These are phyloP conservation scores for Pedinophyceae sp. DNA, from an alignment of 139 green algal species.

Conservation along the genomic window DNA sequence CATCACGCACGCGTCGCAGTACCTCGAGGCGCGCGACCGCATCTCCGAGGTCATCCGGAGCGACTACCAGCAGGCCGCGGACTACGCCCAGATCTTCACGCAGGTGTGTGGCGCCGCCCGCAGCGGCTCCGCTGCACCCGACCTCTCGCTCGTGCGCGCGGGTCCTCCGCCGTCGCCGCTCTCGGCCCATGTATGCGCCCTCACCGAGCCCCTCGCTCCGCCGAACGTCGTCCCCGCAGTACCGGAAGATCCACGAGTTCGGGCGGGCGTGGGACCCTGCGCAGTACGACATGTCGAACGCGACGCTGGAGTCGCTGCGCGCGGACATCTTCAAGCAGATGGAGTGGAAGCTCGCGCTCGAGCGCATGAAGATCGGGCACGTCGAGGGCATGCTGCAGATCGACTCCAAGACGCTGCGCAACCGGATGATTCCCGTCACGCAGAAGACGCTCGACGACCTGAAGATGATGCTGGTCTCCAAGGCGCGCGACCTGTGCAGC, in stretches of 20 bases:
- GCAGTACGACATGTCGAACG: too few relatives aligned
- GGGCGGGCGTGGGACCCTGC: conserved; percentile 37
- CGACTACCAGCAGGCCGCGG: conserved; percentile 27
- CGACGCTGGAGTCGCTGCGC: too few relatives aligned
- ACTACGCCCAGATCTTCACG: conserved; percentile 38
- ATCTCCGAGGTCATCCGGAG: conserved; percentile 17
- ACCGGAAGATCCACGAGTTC: conserved; percentile 52
- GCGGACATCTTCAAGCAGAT: background rate
- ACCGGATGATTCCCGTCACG: background rate
- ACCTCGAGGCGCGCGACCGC: background rate
- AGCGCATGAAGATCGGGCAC: background rate
- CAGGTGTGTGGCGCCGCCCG: too few relatives aligned
- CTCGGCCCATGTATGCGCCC: too few relatives aligned
- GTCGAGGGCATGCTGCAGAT: background rate
- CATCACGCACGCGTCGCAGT: conserved; percentile 21
- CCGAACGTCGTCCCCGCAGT: too few relatives aligned
- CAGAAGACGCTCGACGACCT: background rate
- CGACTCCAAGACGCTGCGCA: background rate
- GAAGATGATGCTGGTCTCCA: background rate
- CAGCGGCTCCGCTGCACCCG: too few relatives aligned
- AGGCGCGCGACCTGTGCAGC: too few relatives aligned
- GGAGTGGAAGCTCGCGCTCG: too few relatives aligned
- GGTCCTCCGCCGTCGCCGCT: too few relatives aligned
- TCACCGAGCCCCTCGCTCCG: too few relatives aligned
- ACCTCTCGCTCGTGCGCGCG: too few relatives aligned